Conservation (phyloP, 2,329 filamentous ascomycete species). For the Chaetomium sp. region DNA sequence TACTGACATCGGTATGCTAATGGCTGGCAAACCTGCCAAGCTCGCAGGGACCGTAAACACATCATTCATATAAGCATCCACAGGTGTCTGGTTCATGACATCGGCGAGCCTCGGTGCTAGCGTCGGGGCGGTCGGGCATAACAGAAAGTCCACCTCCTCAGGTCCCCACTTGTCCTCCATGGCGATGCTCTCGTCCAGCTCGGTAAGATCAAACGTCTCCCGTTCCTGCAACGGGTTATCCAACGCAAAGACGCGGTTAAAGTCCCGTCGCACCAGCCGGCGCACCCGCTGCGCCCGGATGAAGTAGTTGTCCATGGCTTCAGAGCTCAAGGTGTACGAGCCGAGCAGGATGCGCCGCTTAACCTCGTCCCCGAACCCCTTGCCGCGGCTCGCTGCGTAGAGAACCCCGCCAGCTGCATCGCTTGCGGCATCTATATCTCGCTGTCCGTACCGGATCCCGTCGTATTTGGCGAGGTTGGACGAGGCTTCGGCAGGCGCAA, state of each 20-base stretch:
- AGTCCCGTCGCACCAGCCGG: conserved; percentile 76
- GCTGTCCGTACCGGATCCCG: conserved; percentile 80
- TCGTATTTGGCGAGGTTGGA: conserved; percentile 98
- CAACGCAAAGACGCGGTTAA: conserved; percentile 68
- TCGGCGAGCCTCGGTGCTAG: conserved; percentile 43
- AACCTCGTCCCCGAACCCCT: conserved; percentile 77
- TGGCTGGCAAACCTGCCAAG: conserved; percentile 80
- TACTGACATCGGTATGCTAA: conserved; percentile 66
- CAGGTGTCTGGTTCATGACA: conserved; percentile 36
- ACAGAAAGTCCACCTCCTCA: conserved; percentile 70
- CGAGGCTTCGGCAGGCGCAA: conserved; percentile 89
- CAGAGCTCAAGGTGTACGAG: conserved; percentile 81
- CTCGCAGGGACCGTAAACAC: conserved; percentile 94
- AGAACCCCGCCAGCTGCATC: conserved; percentile 57
- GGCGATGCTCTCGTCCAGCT: conserved; percentile 47
- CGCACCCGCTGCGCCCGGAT: conserved; percentile 86
- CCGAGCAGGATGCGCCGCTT: conserved; percentile 81
- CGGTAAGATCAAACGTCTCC: conserved; percentile 47
- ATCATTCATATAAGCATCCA: conserved; percentile 88
- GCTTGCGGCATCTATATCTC: conserved; percentile 27
- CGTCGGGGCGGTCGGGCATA: conserved; percentile 78
- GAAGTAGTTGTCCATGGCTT: conserved; percentile 94
- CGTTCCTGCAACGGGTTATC: conserved; percentile 58
- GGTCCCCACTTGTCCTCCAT: conserved; percentile 53
- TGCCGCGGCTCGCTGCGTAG: conserved; percentile 68